Evolutionary conservation across 1,284 basidiomycete species (phyloP).

Genomic region (Inonotus obliquus): DNA sequence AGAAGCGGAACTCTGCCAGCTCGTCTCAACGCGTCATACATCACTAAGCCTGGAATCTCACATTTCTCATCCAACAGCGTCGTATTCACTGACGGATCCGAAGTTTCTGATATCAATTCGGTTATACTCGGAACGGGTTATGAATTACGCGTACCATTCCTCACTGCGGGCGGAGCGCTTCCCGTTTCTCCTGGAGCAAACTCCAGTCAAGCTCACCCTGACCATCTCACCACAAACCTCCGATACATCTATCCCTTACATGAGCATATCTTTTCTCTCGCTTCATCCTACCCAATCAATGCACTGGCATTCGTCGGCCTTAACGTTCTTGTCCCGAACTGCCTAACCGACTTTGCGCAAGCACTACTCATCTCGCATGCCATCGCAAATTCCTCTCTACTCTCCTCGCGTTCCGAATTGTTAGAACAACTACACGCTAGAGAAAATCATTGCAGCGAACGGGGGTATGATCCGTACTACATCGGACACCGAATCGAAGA

Average conservation of each 20-base stretch:
- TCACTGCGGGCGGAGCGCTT: constrained; percentile 36
- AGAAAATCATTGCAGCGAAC: constrained; percentile 34
- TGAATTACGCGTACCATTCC: constrained; percentile 47
- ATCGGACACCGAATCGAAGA: constrained; percentile 44
- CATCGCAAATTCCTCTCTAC: constrained; percentile 37
- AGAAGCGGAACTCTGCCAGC: constrained; percentile 21
- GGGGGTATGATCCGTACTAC: constrained; percentile 45
- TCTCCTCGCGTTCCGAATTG: constrained; percentile 37
- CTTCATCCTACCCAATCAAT: constrained; percentile 40
- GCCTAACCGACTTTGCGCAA: constrained; percentile 48
- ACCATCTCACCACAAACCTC: constrained; percentile 40
- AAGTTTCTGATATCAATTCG: constrained; percentile 36
- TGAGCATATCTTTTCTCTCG: constrained; percentile 47
- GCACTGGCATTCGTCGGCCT: constrained; percentile 54
- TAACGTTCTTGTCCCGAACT: constrained; percentile 40
- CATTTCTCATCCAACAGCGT: constrained; percentile 42
- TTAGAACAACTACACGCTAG: constrained; percentile 36
- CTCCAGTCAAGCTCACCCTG: neutral
- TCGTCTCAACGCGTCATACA: constrained; percentile 23
- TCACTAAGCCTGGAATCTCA: constrained; percentile 41
- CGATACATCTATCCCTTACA: constrained; percentile 53
- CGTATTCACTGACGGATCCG: constrained; percentile 43
- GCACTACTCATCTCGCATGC: constrained; percentile 41
- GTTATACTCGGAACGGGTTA: constrained; percentile 54
- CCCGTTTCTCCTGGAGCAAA: constrained; percentile 19